Conservation (phyloP, 108 stramenopile genomes). For the Tribonema minus region DNA sequence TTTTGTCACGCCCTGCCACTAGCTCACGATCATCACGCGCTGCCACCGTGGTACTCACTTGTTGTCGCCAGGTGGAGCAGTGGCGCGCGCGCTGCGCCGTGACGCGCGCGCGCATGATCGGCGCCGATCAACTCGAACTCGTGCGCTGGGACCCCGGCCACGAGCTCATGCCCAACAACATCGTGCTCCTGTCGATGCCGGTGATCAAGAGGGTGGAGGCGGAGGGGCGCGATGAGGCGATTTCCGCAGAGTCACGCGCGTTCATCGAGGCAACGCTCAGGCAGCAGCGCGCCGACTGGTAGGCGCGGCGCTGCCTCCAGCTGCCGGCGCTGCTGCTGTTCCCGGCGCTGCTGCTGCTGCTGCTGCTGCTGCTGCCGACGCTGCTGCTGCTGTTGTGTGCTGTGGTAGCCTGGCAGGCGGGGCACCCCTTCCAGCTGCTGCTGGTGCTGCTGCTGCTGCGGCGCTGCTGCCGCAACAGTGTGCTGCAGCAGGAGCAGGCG, state of each 20-base stretch:
- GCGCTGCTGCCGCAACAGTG: too few relatives aligned
- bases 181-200: constrained; percentile 6
- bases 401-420: too few relatives aligned
- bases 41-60: background rate
- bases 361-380: too few relatives aligned
- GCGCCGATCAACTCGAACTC: constrained; percentile 15
- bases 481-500: too few relatives aligned
- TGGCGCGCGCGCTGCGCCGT: constrained; percentile 34
- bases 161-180: constrained; percentile 14
- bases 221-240: background rate
- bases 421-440: too few relatives aligned
- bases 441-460: too few relatives aligned
- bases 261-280: constrained; percentile 28
- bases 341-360: too few relatives aligned
- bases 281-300: background rate
- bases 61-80: background rate
- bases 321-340: too few relatives aligned
- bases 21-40: background rate
- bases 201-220: constrained; percentile 1
- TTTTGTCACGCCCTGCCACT: background rate
- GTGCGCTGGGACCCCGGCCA: constrained; percentile 33
- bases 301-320: too few relatives aligned
- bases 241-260: background rate
- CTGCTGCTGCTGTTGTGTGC: too few relatives aligned
- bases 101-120: constrained; percentile 7